phyloP scores from a whole-genome alignment of 2,329 filamentous ascomycete genomes.

The Podosphaera xanthii region DNA sequence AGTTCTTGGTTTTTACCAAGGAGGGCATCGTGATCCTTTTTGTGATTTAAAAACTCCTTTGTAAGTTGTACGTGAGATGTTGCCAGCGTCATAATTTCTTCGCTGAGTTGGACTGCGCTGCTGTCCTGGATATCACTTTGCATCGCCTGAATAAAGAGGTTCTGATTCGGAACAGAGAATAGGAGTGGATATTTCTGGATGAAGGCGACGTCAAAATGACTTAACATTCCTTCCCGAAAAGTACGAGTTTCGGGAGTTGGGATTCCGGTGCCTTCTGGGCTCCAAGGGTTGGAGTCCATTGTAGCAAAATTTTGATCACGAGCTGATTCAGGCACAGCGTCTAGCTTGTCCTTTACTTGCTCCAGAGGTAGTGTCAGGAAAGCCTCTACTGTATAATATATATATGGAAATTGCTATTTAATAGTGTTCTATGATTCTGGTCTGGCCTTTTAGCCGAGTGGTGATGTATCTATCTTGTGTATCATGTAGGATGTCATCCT shows the following conservation, averaged over 20 bases:
- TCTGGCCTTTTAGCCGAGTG: too few relatives aligned
- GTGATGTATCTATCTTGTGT: too few relatives aligned
- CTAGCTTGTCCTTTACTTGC: neutral
- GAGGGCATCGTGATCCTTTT: neutral
- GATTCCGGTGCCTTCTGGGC: neutral
- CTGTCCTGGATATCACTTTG: neutral
- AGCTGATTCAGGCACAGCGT: neutral
- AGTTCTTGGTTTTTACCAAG: slow-evolving; percentile 1
- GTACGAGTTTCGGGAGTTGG: neutral
- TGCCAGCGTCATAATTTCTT: neutral
- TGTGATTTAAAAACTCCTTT: neutral
- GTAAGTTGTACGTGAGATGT: neutral
- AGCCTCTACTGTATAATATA: too few relatives aligned
- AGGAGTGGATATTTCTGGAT: neutral
- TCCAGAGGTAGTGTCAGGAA: neutral
- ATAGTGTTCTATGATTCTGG: too few relatives aligned
- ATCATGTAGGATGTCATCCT: too few relatives aligned
- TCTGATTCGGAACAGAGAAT: neutral
- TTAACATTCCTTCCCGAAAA: neutral
- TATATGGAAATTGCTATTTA: too few relatives aligned
- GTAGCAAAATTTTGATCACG: neutral
- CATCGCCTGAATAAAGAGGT: slow-evolving; percentile 1
- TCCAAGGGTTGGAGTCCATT: neutral
- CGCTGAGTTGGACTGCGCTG: neutral
- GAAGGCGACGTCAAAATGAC: neutral